Evolutionary conservation across 805 yeast species (phyloP).

Genomic region (Yarrowia porcina): DNA sequence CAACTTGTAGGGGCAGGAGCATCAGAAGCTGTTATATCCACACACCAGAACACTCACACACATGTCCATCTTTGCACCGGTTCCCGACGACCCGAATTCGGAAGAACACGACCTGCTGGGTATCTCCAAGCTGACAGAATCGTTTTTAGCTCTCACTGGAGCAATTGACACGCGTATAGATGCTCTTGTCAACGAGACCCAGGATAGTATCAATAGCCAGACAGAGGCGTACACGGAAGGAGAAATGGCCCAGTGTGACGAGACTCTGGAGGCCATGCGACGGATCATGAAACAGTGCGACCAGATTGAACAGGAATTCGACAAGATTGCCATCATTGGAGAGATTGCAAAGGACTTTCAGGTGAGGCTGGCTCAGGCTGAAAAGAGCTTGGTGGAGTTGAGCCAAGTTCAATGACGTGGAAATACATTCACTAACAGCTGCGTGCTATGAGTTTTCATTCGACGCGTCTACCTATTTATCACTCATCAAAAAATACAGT

Average conservation of each 20-base stretch:
- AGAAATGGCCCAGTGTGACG: constrained; percentile 30
- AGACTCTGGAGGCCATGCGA: constrained; percentile 41
- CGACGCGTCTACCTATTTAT: background rate
- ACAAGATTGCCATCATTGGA: constrained; percentile 52
- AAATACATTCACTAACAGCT: too few species aligned
- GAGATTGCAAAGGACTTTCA: constrained; percentile 44
- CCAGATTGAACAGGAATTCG: constrained; percentile 50
- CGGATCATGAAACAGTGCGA: constrained; percentile 44
- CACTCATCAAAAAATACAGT: too few species aligned
- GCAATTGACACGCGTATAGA: constrained; percentile 28
- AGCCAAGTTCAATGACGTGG: background rate
- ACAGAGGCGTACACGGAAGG: constrained; percentile 12
- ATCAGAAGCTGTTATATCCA: background rate
- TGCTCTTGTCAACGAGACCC: constrained; percentile 30
- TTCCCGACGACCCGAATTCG: constrained; percentile 4
- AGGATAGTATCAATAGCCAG: constrained; percentile 27
- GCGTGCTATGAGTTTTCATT: too few species aligned
- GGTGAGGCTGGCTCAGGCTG: background rate
- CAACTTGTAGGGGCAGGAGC: background rate
- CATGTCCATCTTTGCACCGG: constrained; percentile 22
- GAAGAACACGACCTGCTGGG: constrained; percentile 16
- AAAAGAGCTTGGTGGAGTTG: background rate
- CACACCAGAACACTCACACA: background rate
- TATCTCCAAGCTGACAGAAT: background rate
- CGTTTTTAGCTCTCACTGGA: background rate